Evolutionary conservation across 768 basidiomycete species (phyloP).

Genomic region (Pleurotus platypus): DNA sequence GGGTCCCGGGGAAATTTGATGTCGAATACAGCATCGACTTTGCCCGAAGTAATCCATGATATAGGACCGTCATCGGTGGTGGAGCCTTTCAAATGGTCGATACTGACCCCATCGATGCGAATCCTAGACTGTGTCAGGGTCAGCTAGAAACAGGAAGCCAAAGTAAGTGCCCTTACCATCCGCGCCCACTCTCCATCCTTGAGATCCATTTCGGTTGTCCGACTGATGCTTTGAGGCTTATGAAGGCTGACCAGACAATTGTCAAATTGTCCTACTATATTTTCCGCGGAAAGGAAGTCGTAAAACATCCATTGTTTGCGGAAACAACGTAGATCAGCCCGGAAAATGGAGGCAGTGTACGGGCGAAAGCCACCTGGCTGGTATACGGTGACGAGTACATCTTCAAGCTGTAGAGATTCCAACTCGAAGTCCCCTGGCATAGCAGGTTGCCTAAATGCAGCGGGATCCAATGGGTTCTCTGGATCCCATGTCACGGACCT

Average conservation of each 20-base stretch:
- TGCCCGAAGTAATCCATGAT: conserved; percentile 97
- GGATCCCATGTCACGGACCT: conserved; percentile 85
- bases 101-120: conserved; percentile 93
- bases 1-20: conserved; percentile 93
- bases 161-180: conserved; percentile 60
- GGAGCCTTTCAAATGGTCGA: conserved; percentile 90
- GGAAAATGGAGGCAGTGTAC: conserved; percentile 89
- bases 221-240: conserved; percentile 91
- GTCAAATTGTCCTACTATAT: conserved; percentile 95
- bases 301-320: conserved; percentile 96
- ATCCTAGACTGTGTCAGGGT: conserved; percentile 70
- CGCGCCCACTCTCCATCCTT: conserved; percentile 82
- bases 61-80: conserved; percentile 77
- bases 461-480: conserved; percentile 76
- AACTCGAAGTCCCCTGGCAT: conserved; percentile 89
- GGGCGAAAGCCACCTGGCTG: conserved; percentile 93
- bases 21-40: conserved; percentile 94
- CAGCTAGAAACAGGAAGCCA: background rate
- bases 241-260: conserved; percentile 97
- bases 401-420: conserved; percentile 85
- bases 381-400: conserved; percentile 90
- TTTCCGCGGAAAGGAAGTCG: conserved; percentile 91
- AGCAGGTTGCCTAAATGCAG: conserved; percentile 70
- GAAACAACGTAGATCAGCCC: conserved; percentile 79
- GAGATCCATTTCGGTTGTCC: conserved; percentile 82